phyloP scores from a whole-genome alignment of 176 grass and related monocot genomes.

The Carex cristatella region DNA sequence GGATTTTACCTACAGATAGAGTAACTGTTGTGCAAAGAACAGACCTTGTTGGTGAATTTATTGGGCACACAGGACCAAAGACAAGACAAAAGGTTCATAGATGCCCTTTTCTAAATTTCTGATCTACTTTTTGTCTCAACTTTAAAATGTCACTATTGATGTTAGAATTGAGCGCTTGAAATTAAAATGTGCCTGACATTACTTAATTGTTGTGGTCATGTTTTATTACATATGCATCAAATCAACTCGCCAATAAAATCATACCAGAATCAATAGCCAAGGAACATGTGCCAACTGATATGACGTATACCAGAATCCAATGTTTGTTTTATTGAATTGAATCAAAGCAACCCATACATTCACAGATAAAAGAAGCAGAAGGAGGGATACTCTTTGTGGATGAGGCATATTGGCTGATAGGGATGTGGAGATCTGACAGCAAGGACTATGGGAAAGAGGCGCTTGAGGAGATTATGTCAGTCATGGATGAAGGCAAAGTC shows the following conservation, averaged over 20 bases:
- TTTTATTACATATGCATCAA: background rate
- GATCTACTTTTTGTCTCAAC: background rate
- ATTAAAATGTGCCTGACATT: background rate
- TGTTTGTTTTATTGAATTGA: background rate
- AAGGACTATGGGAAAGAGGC: conserved; percentile 98
- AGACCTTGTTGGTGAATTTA: conserved; percentile 97
- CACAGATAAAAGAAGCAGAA: conserved; percentile 82
- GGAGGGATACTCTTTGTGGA: conserved; percentile 94
- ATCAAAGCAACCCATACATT: background rate
- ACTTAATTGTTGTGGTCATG: background rate
- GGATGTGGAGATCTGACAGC: conserved; percentile 42
- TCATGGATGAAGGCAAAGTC: conserved; percentile 89
- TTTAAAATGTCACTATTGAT: background rate
- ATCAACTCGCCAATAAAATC: background rate
- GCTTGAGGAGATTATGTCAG: conserved; percentile 96
- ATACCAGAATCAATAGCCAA: background rate
- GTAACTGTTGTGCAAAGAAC: conserved; percentile 96
- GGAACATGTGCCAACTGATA: background rate
- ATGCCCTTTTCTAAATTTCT: background rate
- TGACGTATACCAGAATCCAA: background rate
- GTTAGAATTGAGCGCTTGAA: background rate
- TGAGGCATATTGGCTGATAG: conserved; percentile 95
- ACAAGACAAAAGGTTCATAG: conserved; percentile 75
- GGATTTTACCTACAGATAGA: conserved; percentile 81
- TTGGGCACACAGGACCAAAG: conserved; percentile 94